Conservation (phyloP, 1,284 basidiomycete species). For the Puccinia triticina region DNA sequence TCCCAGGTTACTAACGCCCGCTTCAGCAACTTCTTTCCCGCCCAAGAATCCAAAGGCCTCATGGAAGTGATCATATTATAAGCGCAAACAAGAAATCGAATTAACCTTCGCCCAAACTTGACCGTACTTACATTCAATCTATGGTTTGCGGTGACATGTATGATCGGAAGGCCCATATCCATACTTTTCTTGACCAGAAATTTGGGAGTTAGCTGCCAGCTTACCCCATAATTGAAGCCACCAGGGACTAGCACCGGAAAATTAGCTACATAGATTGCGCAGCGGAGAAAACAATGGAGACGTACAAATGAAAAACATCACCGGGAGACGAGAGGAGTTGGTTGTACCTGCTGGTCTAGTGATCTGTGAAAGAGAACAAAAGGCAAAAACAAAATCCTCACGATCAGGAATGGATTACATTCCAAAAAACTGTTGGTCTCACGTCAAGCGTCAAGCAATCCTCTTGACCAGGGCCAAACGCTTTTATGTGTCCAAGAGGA, state of each 20-base stretch:
- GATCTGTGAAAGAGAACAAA: slow-evolving; percentile 3
- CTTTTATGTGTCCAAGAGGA: slow-evolving; percentile 31
- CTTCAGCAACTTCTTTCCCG: slow-evolving; percentile 65
- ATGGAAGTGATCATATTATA: background rate
- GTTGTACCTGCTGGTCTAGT: slow-evolving; percentile 35
- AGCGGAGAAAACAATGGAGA: background rate
- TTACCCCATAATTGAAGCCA: slow-evolving; percentile 45
- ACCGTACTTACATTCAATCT: slow-evolving; percentile 58
- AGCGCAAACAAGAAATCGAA: background rate
- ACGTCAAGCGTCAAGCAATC: slow-evolving; percentile 41
- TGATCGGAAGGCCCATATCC: slow-evolving; percentile 63
- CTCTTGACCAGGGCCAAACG: slow-evolving; percentile 42
- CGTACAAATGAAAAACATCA: slow-evolving; percentile 49
- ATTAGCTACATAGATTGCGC: background rate
- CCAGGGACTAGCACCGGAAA: slow-evolving; percentile 26
- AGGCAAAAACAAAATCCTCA: background rate
- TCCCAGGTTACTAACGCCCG: slow-evolving; percentile 65
- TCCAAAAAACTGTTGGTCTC: background rate
- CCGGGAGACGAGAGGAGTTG: slow-evolving; percentile 16
- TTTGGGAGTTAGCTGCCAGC: slow-evolving; percentile 35
- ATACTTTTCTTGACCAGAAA: slow-evolving; percentile 65
- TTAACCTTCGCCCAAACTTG: background rate
- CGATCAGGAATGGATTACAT: background rate
- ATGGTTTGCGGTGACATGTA: slow-evolving; percentile 69
- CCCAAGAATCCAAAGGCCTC: slow-evolving; percentile 64